phyloP scores from a whole-genome alignment of 2,329 filamentous ascomycete species.

The Neocucurbitaria cava region DNA sequence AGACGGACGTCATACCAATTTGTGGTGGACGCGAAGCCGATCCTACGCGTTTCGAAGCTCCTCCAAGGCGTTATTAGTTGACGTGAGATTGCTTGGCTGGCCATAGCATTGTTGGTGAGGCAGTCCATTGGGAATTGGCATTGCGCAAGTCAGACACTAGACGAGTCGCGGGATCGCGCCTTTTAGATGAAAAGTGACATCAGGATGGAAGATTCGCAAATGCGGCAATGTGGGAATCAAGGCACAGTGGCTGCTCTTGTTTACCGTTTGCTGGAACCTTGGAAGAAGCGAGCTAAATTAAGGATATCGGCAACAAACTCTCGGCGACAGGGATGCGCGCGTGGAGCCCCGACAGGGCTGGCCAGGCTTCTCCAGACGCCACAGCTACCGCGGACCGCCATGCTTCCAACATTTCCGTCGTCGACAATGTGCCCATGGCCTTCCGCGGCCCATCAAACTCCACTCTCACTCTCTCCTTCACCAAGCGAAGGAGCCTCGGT shows the following conservation, averaged over 20 bases:
- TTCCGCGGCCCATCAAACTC: too few species aligned
- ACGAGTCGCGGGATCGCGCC: neutral
- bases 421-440: neutral
- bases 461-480: too few species aligned
- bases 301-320: neutral
- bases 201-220: neutral
- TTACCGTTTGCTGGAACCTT: neutral
- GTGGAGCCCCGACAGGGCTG: neutral
- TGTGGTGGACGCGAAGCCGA: neutral
- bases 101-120: neutral
- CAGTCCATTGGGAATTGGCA: neutral
- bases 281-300: conserved; percentile 1
- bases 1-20: neutral
- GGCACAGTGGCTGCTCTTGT: neutral
- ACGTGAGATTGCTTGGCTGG: neutral
- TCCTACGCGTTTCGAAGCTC: neutral
- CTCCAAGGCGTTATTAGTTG: too few species aligned
- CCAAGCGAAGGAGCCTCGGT: neutral
- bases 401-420: neutral
- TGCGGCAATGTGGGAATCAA: neutral
- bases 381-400: neutral
- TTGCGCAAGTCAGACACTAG: neutral
- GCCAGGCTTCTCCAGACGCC: neutral
- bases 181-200: neutral
- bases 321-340: conserved; percentile 1